phyloP scores from a whole-genome alignment of 2,329 filamentous ascomycete genomes.

The Aspergillus ochraceus region DNA sequence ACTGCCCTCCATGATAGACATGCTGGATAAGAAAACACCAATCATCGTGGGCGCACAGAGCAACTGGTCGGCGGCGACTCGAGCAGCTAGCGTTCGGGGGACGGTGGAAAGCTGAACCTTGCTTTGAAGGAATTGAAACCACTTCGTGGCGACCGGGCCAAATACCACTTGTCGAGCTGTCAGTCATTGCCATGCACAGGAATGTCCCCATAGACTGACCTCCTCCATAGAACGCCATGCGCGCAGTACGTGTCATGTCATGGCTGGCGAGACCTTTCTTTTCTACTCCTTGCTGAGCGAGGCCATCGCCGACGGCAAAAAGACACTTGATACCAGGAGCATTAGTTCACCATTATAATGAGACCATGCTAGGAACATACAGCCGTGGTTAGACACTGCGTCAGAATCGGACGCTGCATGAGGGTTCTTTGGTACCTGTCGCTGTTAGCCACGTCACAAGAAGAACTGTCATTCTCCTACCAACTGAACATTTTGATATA shows the following conservation, averaged over 20 bases:
- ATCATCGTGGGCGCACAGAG: constrained; percentile 18
- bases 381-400: constrained; percentile 17
- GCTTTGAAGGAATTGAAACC: constrained; percentile 16
- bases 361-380: not conserved
- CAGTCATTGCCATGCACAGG: too few relatives aligned
- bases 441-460: not conserved
- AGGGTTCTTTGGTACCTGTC: constrained; percentile 18
- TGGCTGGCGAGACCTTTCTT: constrained; percentile 9
- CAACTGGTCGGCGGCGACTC: constrained; percentile 15
- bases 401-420: constrained; percentile 14
- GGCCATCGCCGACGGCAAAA: constrained; percentile 16
- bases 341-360: not conserved
- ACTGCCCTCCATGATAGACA: constrained; percentile 14
- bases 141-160: constrained; percentile 18
- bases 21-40: constrained; percentile 18
- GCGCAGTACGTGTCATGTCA: constrained; percentile 12
- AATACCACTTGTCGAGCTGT: constrained; percentile 8
- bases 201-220: constrained; percentile 1
- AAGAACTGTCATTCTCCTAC: not conserved
- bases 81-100: constrained; percentile 8
- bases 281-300: constrained; percentile 19
- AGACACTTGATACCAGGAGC: constrained; percentile 1
- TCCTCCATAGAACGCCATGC: constrained; percentile 17
- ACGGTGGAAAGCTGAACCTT: constrained; percentile 7
- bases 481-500: not conserved